These are phyloP conservation scores for Termitomyces sp. DNA, from an alignment of 768 basidiomycete genomes.

Conservation along the genomic window DNA sequence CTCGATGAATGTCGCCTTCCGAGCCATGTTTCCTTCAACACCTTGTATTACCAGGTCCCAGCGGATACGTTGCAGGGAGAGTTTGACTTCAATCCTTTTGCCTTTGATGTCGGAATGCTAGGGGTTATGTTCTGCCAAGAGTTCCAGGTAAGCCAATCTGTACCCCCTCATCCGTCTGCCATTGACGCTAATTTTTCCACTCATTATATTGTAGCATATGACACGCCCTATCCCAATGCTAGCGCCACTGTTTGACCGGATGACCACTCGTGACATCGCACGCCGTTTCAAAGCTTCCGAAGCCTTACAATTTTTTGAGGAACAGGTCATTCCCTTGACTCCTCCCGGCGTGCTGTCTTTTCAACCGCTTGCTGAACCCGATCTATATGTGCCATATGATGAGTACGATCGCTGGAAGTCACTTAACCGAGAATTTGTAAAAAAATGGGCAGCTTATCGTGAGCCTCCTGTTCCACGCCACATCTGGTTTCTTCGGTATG, in stretches of 20 bases:
- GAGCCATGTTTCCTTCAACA: neutral
- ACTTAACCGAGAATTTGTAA: neutral
- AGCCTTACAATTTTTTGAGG: slow-evolving; percentile 23
- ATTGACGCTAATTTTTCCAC: neutral
- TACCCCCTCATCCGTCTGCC: neutral
- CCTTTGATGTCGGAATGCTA: slow-evolving; percentile 16
- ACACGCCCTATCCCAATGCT: slow-evolving; percentile 18
- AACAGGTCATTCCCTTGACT: neutral
- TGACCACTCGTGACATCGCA: slow-evolving; percentile 20
- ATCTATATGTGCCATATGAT: neutral
- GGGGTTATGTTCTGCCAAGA: neutral
- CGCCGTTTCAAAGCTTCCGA: slow-evolving; percentile 21
- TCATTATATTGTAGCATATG: slow-evolving; percentile 11
- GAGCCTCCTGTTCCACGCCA: neutral
- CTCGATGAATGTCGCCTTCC: slow-evolving; percentile 2
- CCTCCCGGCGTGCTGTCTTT: neutral
- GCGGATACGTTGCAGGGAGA: slow-evolving; percentile 21
- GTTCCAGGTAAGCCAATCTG: neutral
- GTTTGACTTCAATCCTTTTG: slow-evolving; percentile 23
- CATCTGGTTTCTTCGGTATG: no score
- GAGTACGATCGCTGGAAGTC: neutral
- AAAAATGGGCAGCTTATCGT: neutral
- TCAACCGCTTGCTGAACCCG: neutral
- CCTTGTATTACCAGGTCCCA: neutral
- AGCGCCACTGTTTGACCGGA: slow-evolving; percentile 24